These are phyloP conservation scores for Quillaja saponaria DNA, from an alignment of 306 rosid species.

Conservation along the genomic window DNA sequence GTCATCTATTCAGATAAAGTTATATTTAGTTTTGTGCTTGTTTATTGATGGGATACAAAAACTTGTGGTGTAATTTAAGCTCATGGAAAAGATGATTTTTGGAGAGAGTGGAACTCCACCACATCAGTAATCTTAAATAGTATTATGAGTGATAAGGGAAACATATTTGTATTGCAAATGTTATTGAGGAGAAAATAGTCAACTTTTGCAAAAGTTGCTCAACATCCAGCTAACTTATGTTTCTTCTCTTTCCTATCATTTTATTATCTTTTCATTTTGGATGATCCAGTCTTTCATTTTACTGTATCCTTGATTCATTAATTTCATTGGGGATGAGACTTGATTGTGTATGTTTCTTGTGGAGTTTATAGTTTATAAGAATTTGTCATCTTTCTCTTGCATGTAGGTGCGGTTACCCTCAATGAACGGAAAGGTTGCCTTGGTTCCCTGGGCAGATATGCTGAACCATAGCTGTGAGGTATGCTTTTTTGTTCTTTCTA, in stretches of 20 bases:
- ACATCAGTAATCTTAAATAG: constrained; percentile 5
- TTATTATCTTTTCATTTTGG: constrained; percentile 1
- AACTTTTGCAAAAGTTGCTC: constrained; percentile 16
- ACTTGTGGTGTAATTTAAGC: constrained; percentile 7
- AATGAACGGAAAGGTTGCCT: constrained; percentile 80
- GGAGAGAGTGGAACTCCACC: constrained; percentile 5
- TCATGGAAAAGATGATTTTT: constrained; percentile 6
- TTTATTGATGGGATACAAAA: background rate
- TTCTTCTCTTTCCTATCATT: background rate
- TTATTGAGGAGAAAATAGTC: constrained; percentile 7
- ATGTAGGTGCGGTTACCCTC: constrained; percentile 93
- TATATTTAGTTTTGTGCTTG: constrained; percentile 18
- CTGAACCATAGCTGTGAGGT: constrained; percentile 94
- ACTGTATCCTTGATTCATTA: background rate
- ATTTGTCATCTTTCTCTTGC: constrained; percentile 18
- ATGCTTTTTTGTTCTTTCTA: constrained; percentile 31
- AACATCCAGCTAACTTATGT: background rate
- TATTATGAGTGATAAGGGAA: constrained; percentile 2
- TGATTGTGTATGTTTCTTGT: constrained; percentile 18
- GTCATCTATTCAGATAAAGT: constrained; percentile 33
- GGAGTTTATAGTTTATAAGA: constrained; percentile 8
- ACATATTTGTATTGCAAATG: background rate
- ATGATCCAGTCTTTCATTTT: background rate
- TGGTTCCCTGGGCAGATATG: constrained; percentile 99
- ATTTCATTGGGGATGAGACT: background rate